phyloP scores from a whole-genome alignment of 23 red algal species.

The Gracilaria caudata region DNA sequence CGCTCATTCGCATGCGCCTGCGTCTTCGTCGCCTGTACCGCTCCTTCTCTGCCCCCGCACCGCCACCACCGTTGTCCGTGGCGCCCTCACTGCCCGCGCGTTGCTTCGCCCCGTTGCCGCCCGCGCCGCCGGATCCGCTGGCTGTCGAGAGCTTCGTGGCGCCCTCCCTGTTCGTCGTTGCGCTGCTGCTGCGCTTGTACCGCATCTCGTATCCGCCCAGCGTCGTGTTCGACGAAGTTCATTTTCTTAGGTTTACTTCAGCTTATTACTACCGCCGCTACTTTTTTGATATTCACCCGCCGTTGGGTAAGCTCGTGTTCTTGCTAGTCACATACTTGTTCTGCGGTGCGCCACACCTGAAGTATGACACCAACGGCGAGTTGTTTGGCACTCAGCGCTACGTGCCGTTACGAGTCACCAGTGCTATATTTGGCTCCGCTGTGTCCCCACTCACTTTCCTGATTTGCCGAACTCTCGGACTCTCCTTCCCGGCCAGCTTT shows the following conservation, averaged over 20 bases:
- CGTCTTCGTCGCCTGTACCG: constrained; percentile 13
- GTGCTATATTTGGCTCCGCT: constrained; percentile 78
- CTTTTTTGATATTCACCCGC: constrained; percentile 99
- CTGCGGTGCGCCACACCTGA: constrained; percentile 52
- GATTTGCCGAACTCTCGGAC: constrained; percentile 66
- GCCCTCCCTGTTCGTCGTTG: constrained; percentile 18
- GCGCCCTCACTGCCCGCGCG: not conserved
- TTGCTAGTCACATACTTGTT: constrained; percentile 54
- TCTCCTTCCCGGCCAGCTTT: constrained; percentile 55
- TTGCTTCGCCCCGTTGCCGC: constrained; percentile 23
- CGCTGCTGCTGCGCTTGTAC: constrained; percentile 17
- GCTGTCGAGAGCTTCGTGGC: not conserved
- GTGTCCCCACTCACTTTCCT: constrained; percentile 70
- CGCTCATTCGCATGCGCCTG: constrained; percentile 21
- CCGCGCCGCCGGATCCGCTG: not conserved
- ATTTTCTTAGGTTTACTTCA: constrained; percentile 73
- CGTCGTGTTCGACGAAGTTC: constrained; percentile 97
- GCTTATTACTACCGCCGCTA: constrained; percentile 83
- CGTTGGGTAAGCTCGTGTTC: constrained; percentile 92
- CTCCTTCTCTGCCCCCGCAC: not conserved
- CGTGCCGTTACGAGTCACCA: constrained; percentile 65
- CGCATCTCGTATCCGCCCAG: constrained; percentile 70
- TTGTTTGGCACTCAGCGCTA: constrained; percentile 69
- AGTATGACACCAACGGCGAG: constrained; percentile 71
- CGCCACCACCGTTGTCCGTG: not conserved